Percentiles rank a stretch among this genome's conserved stretches.
Evolutionary conservation across 148 eudicot genomes (phyloP).

Genomic region (Fagopyrum homotropicum): DNA sequence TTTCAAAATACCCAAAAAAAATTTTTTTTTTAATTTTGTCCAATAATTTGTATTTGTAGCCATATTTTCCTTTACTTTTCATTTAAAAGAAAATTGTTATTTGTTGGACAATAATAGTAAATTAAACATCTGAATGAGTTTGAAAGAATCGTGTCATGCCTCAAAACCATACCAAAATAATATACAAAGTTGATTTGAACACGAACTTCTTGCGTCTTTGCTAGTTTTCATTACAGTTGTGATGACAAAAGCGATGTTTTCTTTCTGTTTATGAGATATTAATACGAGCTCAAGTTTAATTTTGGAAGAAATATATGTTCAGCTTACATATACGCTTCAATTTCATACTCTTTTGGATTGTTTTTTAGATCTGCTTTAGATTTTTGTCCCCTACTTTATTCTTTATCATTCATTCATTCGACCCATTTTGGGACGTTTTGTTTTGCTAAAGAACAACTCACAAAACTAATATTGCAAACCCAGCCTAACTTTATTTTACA

Average conservation of each 20-base stretch:
- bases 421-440: background rate
- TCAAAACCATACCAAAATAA: background rate
- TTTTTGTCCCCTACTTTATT: no score
- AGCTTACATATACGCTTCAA: conserved; percentile 2
- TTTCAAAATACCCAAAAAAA: no score
- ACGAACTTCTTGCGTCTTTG: background rate
- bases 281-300: background rate
- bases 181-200: background rate
- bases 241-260: conserved; percentile 6
- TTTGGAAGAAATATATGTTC: background rate
- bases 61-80: no score
- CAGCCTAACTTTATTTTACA: background rate
- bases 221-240: background rate
- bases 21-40: no score
- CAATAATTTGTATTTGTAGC: no score
- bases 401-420: no score
- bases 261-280: background rate
- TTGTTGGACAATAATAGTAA: no score
- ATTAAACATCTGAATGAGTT: background rate
- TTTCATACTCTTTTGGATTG: background rate
- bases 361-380: background rate
- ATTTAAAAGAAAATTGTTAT: no score
- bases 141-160: background rate
- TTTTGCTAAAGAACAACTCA: background rate
- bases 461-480: background rate